Conservation (phyloP, 495 filamentous ascomycete genomes). For the Penicillium waksmanii region DNA sequence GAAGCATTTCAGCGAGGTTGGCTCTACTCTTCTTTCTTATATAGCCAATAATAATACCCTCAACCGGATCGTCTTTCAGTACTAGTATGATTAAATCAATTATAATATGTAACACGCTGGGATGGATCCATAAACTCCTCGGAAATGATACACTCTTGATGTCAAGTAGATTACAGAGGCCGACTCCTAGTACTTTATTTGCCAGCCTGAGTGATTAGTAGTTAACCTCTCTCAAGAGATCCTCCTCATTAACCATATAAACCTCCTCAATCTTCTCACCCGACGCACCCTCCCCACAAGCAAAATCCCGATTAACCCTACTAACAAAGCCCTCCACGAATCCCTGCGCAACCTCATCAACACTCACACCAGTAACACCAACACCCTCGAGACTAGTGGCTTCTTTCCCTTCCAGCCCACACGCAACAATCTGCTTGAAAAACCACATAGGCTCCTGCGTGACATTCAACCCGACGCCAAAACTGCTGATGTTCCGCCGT, state of each 20-base stretch:
- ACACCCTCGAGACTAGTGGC: slow-evolving; percentile 68
- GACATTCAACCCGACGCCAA: slow-evolving; percentile 86
- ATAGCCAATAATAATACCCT: slow-evolving; percentile 2
- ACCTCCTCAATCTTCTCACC: slow-evolving; percentile 49
- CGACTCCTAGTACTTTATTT: too few relatives aligned
- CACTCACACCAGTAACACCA: slow-evolving; percentile 31
- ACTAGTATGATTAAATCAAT: not conserved
- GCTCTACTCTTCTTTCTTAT: slow-evolving; percentile 16
- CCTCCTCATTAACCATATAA: slow-evolving; percentile 41
- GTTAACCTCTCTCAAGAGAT: slow-evolving; percentile 24
- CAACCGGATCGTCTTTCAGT: not conserved
- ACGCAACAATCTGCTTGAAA: slow-evolving; percentile 80
- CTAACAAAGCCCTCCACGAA: slow-evolving; percentile 48
- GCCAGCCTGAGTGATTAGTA: too few relatives aligned
- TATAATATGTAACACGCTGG: not conserved
- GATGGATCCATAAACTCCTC: not conserved
- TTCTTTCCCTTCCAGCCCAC: slow-evolving; percentile 77
- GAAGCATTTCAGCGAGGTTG: slow-evolving; percentile 36
- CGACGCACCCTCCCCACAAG: slow-evolving; percentile 28
- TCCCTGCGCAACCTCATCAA: slow-evolving; percentile 39
- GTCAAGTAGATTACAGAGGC: not conserved
- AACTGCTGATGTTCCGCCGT: slow-evolving; percentile 78
- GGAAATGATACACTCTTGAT: not conserved
- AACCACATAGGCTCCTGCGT: slow-evolving; percentile 65
- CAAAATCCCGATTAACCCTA: slow-evolving; percentile 47